These are phyloP conservation scores for Aspergillus phoenicis DNA, from an alignment of 2,329 filamentous ascomycete genomes.

Conservation along the genomic window DNA sequence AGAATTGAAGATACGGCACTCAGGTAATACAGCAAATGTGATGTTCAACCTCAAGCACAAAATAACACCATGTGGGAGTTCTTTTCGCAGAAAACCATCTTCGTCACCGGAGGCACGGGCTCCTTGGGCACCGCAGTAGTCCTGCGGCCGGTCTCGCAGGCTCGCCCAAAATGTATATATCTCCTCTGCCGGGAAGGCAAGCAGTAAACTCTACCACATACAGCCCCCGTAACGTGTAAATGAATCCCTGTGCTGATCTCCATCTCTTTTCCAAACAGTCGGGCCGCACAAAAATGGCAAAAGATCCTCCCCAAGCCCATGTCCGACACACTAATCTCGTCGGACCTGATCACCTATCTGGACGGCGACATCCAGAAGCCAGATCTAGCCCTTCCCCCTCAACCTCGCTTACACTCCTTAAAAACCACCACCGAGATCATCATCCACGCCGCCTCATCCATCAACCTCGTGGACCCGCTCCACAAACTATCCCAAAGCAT, in stretches of 20 bases:
- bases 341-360: constrained; percentile 11
- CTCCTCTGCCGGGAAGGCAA: constrained; percentile 18
- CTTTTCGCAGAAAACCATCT: constrained; percentile 14
- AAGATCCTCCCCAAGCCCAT: constrained; percentile 9
- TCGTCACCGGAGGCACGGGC: constrained; percentile 22
- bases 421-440: constrained; percentile 14
- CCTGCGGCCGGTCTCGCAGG: constrained; percentile 12
- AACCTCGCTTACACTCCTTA: not conserved
- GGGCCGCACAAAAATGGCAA: constrained; percentile 10
- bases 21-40: no score
- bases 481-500: not conserved
- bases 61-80: constrained; percentile 21
- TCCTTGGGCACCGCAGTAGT: constrained; percentile 22
- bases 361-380: constrained; percentile 19
- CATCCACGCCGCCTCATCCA: constrained; percentile 23
- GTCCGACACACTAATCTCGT: constrained; percentile 2
- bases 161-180: constrained; percentile 12
- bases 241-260: not conserved
- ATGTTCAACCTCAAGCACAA: not conserved
- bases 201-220: constrained; percentile 4
- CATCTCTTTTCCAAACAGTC: not conserved
- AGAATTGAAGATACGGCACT: not conserved
- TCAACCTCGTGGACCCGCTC: constrained; percentile 7
- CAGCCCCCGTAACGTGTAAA: not conserved
- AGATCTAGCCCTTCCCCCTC: constrained; percentile 10